Conservation (phyloP, 2,329 filamentous ascomycete species). For the Pseudogymnoascus sp. region DNA sequence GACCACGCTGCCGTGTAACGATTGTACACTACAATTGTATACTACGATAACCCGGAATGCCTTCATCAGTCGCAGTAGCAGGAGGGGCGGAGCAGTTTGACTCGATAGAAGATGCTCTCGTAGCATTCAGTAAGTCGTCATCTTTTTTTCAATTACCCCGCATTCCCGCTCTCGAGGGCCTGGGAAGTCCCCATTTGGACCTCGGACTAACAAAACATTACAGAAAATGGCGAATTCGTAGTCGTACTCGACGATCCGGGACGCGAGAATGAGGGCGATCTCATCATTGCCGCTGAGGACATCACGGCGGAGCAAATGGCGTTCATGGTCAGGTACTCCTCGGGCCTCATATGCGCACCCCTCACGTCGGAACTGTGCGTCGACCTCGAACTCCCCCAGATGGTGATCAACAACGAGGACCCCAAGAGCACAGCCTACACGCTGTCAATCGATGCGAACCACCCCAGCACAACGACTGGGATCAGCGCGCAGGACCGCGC, state of each 20-base stretch:
- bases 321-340: slow-evolving; percentile 88
- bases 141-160: slow-evolving; percentile 7
- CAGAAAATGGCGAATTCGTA: slow-evolving; percentile 80
- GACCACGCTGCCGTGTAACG: neutral
- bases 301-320: slow-evolving; percentile 86
- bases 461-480: slow-evolving; percentile 71
- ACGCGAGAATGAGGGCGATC: slow-evolving; percentile 96
- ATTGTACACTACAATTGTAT: slow-evolving; percentile 4
- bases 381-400: slow-evolving; percentile 72
- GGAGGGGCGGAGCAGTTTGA: slow-evolving; percentile 42
- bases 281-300: slow-evolving; percentile 84
- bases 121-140: slow-evolving; percentile 51
- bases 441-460: slow-evolving; percentile 71
- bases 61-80: slow-evolving; percentile 20
- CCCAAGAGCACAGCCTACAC: slow-evolving; percentile 90
- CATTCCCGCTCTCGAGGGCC: slow-evolving; percentile 13
- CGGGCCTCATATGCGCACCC: slow-evolving; percentile 86
- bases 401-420: slow-evolving; percentile 70
- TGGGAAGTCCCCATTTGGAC: slow-evolving; percentile 10
- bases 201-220: neutral
- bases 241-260: slow-evolving; percentile 87
- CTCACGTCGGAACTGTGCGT: slow-evolving; percentile 61
- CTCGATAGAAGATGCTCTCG: slow-evolving; percentile 55
- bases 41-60: slow-evolving; percentile 17
- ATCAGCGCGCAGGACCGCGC: slow-evolving; percentile 85